Conservation (phyloP, 441 rosid genomes). For the Lepidium campestre region DNA sequence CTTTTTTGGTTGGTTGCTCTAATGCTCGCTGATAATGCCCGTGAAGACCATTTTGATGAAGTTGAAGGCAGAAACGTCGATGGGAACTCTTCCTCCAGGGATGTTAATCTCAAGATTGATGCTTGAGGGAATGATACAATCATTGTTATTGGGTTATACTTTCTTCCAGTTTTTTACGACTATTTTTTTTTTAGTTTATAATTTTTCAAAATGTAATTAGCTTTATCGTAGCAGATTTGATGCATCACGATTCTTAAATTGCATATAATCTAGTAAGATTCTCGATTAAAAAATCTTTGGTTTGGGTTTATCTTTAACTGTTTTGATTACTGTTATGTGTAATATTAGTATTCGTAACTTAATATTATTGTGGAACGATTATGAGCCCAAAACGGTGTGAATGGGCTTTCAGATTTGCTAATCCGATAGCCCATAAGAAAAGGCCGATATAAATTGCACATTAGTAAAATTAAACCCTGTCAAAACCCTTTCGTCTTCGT, state of each 20-base stretch:
- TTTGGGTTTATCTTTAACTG: background rate
- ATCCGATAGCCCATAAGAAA: background rate
- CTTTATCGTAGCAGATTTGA: background rate
- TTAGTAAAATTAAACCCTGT: slow-evolving; percentile 23
- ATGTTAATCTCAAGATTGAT: slow-evolving; percentile 28
- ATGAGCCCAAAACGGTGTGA: background rate
- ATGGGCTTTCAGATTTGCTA: background rate
- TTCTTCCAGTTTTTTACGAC: background rate
- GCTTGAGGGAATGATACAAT: slow-evolving; percentile 5
- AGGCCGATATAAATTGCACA: background rate
- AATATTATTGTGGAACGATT: no score
- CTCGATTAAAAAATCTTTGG: background rate
- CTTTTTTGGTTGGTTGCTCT: slow-evolving; percentile 88
- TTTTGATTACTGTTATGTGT: no score
- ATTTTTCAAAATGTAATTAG: background rate
- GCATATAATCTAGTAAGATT: background rate
- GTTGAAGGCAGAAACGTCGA: slow-evolving; percentile 27
- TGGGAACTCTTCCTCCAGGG: slow-evolving; percentile 20
- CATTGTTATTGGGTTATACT: background rate
- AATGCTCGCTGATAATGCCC: slow-evolving; percentile 83
- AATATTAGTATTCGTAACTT: no score
- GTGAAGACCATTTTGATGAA: slow-evolving; percentile 89
- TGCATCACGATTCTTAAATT: background rate
- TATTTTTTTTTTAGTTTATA: background rate
- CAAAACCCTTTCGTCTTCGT: slow-evolving; percentile 19